phyloP scores from a whole-genome alignment of 306 rosid genomes.

The Parietaria judaica region DNA sequence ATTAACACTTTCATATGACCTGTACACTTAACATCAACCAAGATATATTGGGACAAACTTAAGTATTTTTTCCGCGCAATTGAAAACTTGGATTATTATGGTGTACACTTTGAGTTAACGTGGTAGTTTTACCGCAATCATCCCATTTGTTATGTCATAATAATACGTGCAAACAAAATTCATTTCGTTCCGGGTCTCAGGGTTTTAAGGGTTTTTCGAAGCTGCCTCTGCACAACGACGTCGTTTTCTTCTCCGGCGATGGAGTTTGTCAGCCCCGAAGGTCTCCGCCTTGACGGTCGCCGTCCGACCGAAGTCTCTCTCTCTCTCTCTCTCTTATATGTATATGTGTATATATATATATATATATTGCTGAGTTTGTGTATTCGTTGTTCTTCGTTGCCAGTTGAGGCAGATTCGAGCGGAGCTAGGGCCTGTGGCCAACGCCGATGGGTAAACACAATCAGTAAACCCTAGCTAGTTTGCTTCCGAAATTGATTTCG shows the following conservation, averaged over 20 bases:
- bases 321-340: conserved; percentile 8
- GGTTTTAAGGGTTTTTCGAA: too few relatives aligned
- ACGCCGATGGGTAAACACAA: conserved; percentile 62
- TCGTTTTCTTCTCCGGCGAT: conserved; percentile 21
- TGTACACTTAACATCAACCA: too few relatives aligned
- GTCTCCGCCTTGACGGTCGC: conserved; percentile 89
- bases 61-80: too few relatives aligned
- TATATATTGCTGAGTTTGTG: neutral
- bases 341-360: neutral
- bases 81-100: too few relatives aligned
- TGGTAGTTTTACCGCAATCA: too few relatives aligned
- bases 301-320: conserved; percentile 41
- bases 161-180: too few relatives aligned
- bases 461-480: conserved; percentile 1
- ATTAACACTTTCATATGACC: too few relatives aligned
- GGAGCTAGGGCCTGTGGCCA: conserved; percentile 75
- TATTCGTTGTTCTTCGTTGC: neutral
- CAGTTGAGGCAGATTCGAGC: conserved; percentile 93
- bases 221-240: neutral
- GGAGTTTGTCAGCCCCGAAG: conserved; percentile 91
- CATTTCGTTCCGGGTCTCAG: too few relatives aligned
- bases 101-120: too few relatives aligned
- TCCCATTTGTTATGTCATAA: too few relatives aligned
- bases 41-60: too few relatives aligned
- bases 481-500: too few relatives aligned